These are phyloP conservation scores for Pseudoscleropodium purum DNA, from an alignment of 225 moss, liverwort and hornwort genomes.

Conservation along the genomic window DNA sequence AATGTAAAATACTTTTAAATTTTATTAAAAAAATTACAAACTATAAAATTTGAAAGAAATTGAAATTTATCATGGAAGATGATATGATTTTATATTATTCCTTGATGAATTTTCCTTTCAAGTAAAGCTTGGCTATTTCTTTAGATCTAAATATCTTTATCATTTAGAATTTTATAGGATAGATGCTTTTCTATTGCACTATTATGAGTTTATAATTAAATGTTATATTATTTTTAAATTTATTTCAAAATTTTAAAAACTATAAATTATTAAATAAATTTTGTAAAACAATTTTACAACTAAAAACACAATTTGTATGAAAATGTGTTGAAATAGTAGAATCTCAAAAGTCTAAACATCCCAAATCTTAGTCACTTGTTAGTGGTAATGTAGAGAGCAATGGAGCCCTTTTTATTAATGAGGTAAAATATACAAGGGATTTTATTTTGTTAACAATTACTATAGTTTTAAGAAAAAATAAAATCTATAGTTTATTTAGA, in stretches of 20 bases:
- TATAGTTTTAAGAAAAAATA: neutral
- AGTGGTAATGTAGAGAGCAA: fast-evolving
- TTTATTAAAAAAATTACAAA: too few relatives aligned
- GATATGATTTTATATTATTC: neutral
- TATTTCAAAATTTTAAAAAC: neutral
- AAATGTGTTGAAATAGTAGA: neutral
- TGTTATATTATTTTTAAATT: too few relatives aligned
- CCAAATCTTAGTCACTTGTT: neutral
- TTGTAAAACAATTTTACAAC: neutral
- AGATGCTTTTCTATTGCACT: too few relatives aligned
- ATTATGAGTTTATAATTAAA: neutral
- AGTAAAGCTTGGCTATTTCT: neutral
- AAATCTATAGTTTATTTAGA: neutral
- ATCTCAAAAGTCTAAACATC: neutral
- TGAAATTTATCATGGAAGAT: neutral
- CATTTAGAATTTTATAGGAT: neutral
- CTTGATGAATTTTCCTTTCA: neutral
- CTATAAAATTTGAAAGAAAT: neutral
- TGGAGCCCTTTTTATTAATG: neutral
- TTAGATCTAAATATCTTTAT: neutral
- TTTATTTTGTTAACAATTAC: neutral
- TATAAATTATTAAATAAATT: neutral
- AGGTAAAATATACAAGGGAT: neutral
- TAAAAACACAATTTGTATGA: neutral
- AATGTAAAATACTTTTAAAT: too few relatives aligned